A percentile compares a stretch with the other conserved stretches of the same genome.
Conservation (phyloP, 441 rosid genomes). For the Gossypium lobatum region DNA sequence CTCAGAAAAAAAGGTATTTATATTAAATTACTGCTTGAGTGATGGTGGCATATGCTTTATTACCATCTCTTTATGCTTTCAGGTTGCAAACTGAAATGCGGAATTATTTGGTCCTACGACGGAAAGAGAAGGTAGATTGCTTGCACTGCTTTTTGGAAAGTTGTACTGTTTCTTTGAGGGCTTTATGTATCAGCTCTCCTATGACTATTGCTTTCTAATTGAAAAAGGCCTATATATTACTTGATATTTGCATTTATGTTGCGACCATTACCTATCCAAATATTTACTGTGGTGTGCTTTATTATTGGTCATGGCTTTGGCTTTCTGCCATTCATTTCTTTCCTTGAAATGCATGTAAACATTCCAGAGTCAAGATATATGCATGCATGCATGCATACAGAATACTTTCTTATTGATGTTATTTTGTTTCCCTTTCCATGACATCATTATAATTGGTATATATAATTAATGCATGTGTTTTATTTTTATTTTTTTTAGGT, state of each 20-base stretch:
- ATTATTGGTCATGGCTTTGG: neutral
- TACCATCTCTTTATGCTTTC: conserved; percentile 25
- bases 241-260: conserved; percentile 11
- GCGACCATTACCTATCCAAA: neutral
- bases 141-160: neutral
- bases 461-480: neutral
- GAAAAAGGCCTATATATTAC: neutral
- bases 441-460: neutral
- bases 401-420: neutral
- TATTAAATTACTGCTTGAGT: conserved; percentile 16
- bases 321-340: neutral
- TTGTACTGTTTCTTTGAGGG: conserved; percentile 7
- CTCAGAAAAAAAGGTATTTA: conserved; percentile 68
- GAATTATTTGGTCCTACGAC: conserved; percentile 49
- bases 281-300: neutral
- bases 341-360: neutral
- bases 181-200: neutral
- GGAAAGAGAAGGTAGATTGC: conserved; percentile 62
- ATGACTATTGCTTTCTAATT: neutral
- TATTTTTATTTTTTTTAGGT: neutral
- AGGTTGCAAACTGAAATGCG: conserved; percentile 81
- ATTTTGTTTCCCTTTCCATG: neutral
- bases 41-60: conserved; percentile 17
- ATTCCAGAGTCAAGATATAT: neutral
- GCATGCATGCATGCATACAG: neutral